Evolutionary conservation across 2,329 filamentous ascomycete genomes (phyloP).

Genomic region (Helotiales sp.): DNA sequence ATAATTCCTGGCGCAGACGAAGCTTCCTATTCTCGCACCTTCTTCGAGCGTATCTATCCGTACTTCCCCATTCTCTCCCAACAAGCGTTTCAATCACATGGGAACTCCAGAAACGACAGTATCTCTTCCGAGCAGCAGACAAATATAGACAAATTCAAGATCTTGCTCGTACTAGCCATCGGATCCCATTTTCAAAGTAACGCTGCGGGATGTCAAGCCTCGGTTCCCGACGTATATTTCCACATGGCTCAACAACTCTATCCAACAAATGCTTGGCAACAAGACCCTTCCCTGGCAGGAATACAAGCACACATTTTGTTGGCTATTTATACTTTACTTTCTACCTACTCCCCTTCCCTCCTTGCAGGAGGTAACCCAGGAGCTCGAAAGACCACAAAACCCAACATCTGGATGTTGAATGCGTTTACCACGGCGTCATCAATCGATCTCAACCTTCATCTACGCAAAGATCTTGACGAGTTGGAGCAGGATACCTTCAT

Average conservation of each 20-base stretch:
- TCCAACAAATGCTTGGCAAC: not conserved
- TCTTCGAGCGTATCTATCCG: conserved; percentile 1
- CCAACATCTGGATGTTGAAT: conserved; percentile 11
- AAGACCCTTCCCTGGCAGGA: not conserved
- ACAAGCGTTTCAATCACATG: not conserved
- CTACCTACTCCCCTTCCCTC: not conserved
- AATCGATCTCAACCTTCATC: conserved; percentile 8
- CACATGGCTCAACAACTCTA: not conserved
- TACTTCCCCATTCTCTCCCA: conserved; percentile 4
- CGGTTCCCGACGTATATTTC: not conserved
- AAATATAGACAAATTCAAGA: not conserved
- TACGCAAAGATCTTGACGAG: not conserved
- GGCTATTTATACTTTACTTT: not conserved
- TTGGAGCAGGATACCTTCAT: not conserved
- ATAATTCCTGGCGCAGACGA: conserved; percentile 2
- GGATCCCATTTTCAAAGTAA: not conserved
- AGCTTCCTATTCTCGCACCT: not conserved
- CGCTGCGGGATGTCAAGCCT: not conserved
- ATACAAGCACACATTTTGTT: not conserved
- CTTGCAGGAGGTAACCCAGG: not conserved
- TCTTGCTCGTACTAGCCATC: not conserved
- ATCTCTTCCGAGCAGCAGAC: not conserved
- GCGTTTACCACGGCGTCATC: conserved; percentile 1
- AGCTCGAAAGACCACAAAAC: not conserved
- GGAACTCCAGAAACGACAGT: not conserved